Percentiles rank a stretch among this genome's conserved stretches.
phyloP scores from a whole-genome alignment of 306 rosid species.

The Coriaria nepalensis region DNA sequence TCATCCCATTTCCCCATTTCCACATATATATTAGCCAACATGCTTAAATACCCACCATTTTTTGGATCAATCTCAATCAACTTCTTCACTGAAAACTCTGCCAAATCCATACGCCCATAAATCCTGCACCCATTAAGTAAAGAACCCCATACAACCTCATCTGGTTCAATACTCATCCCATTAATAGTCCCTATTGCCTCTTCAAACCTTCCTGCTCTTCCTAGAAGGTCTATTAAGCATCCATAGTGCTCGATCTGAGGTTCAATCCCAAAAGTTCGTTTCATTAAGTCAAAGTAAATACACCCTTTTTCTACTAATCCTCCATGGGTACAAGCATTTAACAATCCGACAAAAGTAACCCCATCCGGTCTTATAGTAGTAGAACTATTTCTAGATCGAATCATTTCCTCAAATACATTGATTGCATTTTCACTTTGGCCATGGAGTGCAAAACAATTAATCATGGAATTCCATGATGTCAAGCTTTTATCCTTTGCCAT shows the following conservation, averaged over 20 bases:
- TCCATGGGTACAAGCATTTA: slow-evolving; percentile 79
- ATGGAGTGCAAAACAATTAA: slow-evolving; percentile 59
- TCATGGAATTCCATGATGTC: slow-evolving; percentile 73
- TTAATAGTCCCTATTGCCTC: slow-evolving; percentile 53
- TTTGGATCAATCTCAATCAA: slow-evolving; percentile 49
- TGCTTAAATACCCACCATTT: slow-evolving; percentile 51
- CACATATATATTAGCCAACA: slow-evolving; percentile 55
- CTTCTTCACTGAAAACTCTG: slow-evolving; percentile 48
- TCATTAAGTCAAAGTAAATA: slow-evolving; percentile 46
- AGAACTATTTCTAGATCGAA: slow-evolving; percentile 18
- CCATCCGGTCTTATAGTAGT: slow-evolving; percentile 33
- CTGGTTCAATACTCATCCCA: slow-evolving; percentile 59
- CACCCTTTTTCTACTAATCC: slow-evolving; percentile 60
- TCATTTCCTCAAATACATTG: slow-evolving; percentile 40
- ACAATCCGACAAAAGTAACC: slow-evolving; percentile 59
- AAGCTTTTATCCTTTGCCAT: slow-evolving; percentile 31
- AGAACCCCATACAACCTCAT: slow-evolving; percentile 88
- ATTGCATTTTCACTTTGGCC: slow-evolving; percentile 45
- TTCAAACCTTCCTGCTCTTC: slow-evolving; percentile 59
- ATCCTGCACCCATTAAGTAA: slow-evolving; percentile 63
- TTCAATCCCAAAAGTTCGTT: slow-evolving; percentile 25
- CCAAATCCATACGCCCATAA: slow-evolving; percentile 50
- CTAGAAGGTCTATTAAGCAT: slow-evolving; percentile 72
- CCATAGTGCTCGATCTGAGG: slow-evolving; percentile 68
- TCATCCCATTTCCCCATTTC: slow-evolving; percentile 70